Conservation (phyloP, 1,284 basidiomycete genomes). For the Puccinia sorghi region DNA sequence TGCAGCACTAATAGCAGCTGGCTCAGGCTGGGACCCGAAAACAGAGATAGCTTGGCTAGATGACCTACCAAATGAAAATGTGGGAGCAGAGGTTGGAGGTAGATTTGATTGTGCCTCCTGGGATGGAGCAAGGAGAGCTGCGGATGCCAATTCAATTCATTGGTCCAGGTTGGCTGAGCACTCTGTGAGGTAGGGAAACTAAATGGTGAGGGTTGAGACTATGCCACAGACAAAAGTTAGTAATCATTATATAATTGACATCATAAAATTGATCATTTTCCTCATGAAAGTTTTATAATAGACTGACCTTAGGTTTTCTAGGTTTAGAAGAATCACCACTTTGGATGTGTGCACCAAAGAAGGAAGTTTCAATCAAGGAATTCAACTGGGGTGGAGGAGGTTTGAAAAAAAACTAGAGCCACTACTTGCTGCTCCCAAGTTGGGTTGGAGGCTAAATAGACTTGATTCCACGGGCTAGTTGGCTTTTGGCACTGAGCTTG, state of each 20-base stretch:
- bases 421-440: background rate
- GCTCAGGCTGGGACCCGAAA: background rate
- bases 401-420: conserved; percentile 2
- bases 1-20: background rate
- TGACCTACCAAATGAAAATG: conserved; percentile 15
- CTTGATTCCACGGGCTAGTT: conserved; percentile 12
- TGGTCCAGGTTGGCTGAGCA: conserved; percentile 13
- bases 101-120: background rate
- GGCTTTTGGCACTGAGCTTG: background rate
- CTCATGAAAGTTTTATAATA: background rate
- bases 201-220: conserved; percentile 10
- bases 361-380: background rate
- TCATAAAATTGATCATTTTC: background rate
- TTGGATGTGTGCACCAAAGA: background rate
- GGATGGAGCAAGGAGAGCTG: background rate
- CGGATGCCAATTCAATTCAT: conserved; percentile 1
- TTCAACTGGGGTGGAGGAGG: background rate
- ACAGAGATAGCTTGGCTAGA: background rate
- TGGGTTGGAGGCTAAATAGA: conserved; percentile 1
- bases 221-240: background rate
- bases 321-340: conserved; percentile 2
- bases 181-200: conserved; percentile 15
- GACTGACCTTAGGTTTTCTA: background rate
- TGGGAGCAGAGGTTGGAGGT: background rate
- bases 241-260: too few species aligned